Percentiles rank a stretch among this genome's conserved stretches.
phyloP scores from a whole-genome alignment of 768 basidiomycete genomes.

The Zangia roseola region DNA sequence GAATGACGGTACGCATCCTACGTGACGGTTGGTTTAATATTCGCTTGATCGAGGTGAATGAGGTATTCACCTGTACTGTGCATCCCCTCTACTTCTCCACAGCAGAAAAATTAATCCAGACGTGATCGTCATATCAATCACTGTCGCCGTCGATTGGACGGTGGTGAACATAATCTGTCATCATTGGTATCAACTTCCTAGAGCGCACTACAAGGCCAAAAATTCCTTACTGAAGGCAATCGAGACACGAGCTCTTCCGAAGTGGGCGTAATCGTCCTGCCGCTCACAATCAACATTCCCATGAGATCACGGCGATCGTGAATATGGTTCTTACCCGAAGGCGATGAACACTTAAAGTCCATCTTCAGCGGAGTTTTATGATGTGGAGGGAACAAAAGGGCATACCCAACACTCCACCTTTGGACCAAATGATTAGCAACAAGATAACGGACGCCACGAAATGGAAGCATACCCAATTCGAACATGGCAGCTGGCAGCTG shows the following conservation, averaged over 20 bases:
- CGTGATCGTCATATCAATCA: constrained; percentile 18
- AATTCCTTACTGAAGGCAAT: constrained; percentile 4
- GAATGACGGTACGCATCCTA: constrained; percentile 19
- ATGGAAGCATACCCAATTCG: constrained; percentile 11
- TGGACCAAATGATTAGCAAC: not conserved
- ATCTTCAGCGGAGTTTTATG: constrained; percentile 2
- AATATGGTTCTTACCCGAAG: constrained; percentile 8
- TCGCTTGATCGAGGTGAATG: not conserved
- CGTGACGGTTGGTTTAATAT: not conserved
- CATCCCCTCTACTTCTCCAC: constrained; percentile 17
- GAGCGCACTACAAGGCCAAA: not conserved
- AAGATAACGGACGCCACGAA: not conserved
- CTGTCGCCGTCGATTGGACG: constrained; percentile 5
- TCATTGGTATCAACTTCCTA: not conserved
- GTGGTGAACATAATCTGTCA: constrained; percentile 7
- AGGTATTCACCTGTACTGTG: constrained; percentile 9
- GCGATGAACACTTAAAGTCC: constrained; percentile 6
- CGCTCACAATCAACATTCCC: not conserved
- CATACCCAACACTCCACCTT: constrained; percentile 14
- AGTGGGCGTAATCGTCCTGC: constrained; percentile 14
- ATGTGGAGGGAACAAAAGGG: not conserved
- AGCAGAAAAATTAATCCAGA: constrained; percentile 7
- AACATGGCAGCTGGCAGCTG: constrained; percentile 16
- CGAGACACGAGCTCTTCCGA: constrained; percentile 9
- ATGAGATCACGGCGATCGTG: too few relatives aligned